These are phyloP conservation scores for Candida krabiensis DNA, from an alignment of 805 yeast species.

Conservation along the genomic window DNA sequence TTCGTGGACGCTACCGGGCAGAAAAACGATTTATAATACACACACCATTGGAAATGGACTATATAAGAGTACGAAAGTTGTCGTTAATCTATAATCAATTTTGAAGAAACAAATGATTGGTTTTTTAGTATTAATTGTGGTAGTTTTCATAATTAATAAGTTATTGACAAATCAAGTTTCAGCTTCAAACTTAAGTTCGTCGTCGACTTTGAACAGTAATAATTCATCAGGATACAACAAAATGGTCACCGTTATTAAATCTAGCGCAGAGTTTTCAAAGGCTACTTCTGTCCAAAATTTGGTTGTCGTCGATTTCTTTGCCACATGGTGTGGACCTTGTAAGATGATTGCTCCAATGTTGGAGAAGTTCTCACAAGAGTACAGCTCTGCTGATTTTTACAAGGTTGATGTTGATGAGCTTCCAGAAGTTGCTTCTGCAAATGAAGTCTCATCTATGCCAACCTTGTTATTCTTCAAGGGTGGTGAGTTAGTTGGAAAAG, in stretches of 20 bases:
- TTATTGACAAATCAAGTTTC: conserved; percentile 20
- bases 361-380: conserved; percentile 73
- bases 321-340: conserved; percentile 99
- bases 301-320: conserved; percentile 93
- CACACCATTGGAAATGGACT: no score
- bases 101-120: conserved; percentile 20
- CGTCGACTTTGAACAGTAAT: conserved; percentile 5
- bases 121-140: conserved; percentile 26
- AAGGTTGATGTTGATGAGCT: conserved; percentile 92
- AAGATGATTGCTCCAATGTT: conserved; percentile 94
- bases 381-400: conserved; percentile 70
- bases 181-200: conserved; percentile 5
- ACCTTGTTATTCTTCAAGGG: conserved; percentile 72
- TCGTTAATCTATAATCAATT: no score
- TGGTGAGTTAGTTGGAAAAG: conserved; percentile 76
- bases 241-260: conserved; percentile 55
- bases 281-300: conserved; percentile 61
- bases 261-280: conserved; percentile 59
- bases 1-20: no score
- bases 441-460: conserved; percentile 59
- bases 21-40: no score
- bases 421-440: conserved; percentile 69
- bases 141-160: conserved; percentile 28
- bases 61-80: no score
- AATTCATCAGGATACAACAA: conserved; percentile 6